These are phyloP conservation scores for Dissophora ornata DNA, from an alignment of 192 early-diverging fungal genomes.

Conservation along the genomic window DNA sequence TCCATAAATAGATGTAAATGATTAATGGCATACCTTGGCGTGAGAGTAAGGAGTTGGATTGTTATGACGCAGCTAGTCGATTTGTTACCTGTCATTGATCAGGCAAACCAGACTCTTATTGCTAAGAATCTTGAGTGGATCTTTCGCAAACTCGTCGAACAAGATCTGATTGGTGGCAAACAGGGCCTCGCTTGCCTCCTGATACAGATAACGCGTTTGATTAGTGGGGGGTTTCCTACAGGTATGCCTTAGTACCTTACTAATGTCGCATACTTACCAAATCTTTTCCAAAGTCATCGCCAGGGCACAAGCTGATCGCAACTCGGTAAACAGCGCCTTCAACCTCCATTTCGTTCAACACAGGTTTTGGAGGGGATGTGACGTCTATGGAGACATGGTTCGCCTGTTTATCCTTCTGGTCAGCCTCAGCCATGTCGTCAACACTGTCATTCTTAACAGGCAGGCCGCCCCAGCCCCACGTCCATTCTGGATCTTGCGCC, in stretches of 20 bases:
- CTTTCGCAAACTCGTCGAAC: slow-evolving; percentile 35
- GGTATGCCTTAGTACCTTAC: too few species aligned
- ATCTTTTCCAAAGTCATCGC: slow-evolving; percentile 57
- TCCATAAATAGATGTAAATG: too few species aligned
- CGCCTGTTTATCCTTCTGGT: slow-evolving; percentile 1
- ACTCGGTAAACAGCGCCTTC: slow-evolving; percentile 54
- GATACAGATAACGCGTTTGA: too few species aligned
- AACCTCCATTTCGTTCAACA: slow-evolving; percentile 38
- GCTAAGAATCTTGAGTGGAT: slow-evolving; percentile 39
- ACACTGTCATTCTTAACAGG: slow-evolving; percentile 60
- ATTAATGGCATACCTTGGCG: too few species aligned
- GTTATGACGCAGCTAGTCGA: too few species aligned
- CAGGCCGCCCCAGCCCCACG: slow-evolving; percentile 80
- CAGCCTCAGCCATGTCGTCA: slow-evolving; percentile 13
- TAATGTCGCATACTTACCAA: slow-evolving; percentile 39
- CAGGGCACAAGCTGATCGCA: slow-evolving; percentile 67
- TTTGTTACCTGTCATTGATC: slow-evolving; percentile 37
- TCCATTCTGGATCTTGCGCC: slow-evolving; percentile 59
- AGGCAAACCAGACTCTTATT: slow-evolving; percentile 41
- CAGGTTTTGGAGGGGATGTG: slow-evolving; percentile 16
- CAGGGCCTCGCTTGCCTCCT: slow-evolving; percentile 31
- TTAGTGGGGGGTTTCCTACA: too few species aligned
- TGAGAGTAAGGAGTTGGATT: too few species aligned
- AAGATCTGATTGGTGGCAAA: slow-evolving; percentile 35
- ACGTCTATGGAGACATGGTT: slow-evolving; percentile 23